Evolutionary conservation across 768 basidiomycete species (phyloP).

Genomic region (Cystobasidium ongulense): DNA sequence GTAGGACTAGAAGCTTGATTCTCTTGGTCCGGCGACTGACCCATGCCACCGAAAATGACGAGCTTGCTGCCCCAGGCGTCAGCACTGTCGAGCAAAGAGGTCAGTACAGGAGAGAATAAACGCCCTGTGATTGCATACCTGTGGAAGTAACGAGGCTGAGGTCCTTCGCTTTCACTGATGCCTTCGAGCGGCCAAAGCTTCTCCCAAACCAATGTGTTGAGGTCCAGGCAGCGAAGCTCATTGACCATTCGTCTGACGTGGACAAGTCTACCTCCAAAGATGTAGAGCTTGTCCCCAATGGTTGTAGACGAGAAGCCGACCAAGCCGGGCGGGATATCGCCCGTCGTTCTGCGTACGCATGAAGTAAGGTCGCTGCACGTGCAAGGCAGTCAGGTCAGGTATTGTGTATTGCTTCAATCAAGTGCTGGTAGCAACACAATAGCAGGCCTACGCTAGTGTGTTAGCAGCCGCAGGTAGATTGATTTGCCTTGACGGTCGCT

Average conservation of each 20-base stretch:
- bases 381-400: neutral
- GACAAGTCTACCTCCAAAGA: conserved; percentile 83
- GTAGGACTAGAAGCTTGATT: neutral
- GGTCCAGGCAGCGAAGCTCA: conserved; percentile 82
- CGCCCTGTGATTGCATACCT: conserved; percentile 41
- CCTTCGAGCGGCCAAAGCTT: conserved; percentile 52
- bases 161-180: conserved; percentile 42
- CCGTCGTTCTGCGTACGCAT: conserved; percentile 16
- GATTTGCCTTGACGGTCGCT: neutral
- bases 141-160: conserved; percentile 87
- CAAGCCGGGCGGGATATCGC: conserved; percentile 40
- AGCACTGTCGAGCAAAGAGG: neutral
- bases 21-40: conserved; percentile 50
- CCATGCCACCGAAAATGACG: conserved; percentile 93
- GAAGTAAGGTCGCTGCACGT: conserved; percentile 25
- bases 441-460: neutral
- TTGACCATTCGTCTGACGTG: conserved; percentile 78
- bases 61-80: conserved; percentile 66
- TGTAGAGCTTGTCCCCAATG: conserved; percentile 75
- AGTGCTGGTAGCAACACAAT: too few species aligned
- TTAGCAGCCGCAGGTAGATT: conserved; percentile 1
- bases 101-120: conserved; percentile 44
- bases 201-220: conserved; percentile 73
- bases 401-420: too few species aligned
- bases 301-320: conserved; percentile 79